Evolutionary conservation across 306 rosid species (phyloP).

Genomic region (Quercus agrifolia): DNA sequence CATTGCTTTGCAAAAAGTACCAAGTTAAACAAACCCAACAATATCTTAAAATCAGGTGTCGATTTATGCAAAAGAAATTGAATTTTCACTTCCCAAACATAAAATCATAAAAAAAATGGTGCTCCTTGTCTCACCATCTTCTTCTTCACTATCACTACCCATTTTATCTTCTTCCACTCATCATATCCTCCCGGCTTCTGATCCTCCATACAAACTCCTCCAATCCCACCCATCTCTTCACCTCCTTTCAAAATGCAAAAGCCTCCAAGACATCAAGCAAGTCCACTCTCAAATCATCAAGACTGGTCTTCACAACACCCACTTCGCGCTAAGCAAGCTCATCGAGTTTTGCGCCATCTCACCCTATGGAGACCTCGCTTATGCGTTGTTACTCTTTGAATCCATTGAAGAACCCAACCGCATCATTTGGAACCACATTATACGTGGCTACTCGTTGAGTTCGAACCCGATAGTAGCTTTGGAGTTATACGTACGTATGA

Average conservation of each 20-base stretch:
- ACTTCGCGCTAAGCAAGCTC: slow-evolving; percentile 60
- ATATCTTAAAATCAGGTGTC: too few species aligned
- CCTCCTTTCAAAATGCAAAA: slow-evolving; percentile 56
- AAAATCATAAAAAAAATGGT: slow-evolving; percentile 24
- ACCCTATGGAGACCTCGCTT: slow-evolving; percentile 47
- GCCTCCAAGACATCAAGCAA: slow-evolving; percentile 45
- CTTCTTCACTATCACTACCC: not conserved
- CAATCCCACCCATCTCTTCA: slow-evolving; percentile 48
- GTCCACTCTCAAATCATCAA: slow-evolving; percentile 60
- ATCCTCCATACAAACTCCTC: slow-evolving; percentile 59
- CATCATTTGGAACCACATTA: slow-evolving; percentile 67
- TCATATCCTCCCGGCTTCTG: slow-evolving; percentile 47
- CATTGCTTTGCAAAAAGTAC: too few species aligned
- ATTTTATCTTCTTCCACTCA: slow-evolving; percentile 27
- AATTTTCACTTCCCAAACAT: too few species aligned
- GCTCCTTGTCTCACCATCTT: slow-evolving; percentile 11
- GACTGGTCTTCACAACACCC: slow-evolving; percentile 65
- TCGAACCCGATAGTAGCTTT: slow-evolving; percentile 38
- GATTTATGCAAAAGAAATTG: too few species aligned
- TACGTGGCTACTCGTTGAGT: slow-evolving; percentile 50
- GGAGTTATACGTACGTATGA: slow-evolving; percentile 34
- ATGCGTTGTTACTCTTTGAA: slow-evolving; percentile 55
- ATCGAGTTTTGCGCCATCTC: slow-evolving; percentile 54
- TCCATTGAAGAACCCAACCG: slow-evolving; percentile 33
- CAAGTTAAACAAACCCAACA: too few species aligned